Percentiles rank a stretch among this genome's conserved stretches.
phyloP scores from a whole-genome alignment of 1,284 basidiomycete species.

The Phellinidium pouzarii region DNA sequence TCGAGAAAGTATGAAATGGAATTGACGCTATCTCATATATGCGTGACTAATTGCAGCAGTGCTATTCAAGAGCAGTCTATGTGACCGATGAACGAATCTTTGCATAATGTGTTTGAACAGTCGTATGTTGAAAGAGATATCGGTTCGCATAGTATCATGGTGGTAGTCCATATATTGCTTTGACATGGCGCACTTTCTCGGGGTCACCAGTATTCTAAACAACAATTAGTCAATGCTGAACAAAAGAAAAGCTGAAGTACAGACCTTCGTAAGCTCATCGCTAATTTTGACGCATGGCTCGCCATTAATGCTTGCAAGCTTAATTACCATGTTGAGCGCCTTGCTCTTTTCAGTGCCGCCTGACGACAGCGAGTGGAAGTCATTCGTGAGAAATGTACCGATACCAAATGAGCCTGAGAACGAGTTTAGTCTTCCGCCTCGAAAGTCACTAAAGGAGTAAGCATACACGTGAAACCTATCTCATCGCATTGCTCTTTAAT shows the following conservation, averaged over 20 bases:
- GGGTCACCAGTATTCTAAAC: slow-evolving; percentile 30
- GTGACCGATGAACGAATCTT: no score
- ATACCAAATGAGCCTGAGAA: slow-evolving; percentile 69
- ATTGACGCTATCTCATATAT: no score
- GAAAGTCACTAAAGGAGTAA: not conserved
- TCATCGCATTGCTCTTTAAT: slow-evolving; percentile 69
- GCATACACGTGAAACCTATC: slow-evolving; percentile 66
- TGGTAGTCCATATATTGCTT: slow-evolving; percentile 25
- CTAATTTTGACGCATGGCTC: slow-evolving; percentile 85
- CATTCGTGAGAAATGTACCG: slow-evolving; percentile 87
- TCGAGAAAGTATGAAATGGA: no score
- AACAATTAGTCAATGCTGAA: not conserved
- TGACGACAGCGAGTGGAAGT: slow-evolving; percentile 59
- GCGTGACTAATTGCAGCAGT: no score
- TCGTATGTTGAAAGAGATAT: not conserved
- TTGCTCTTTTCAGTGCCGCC: slow-evolving; percentile 58
- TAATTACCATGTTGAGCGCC: slow-evolving; percentile 91
- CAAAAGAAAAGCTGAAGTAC: not conserved
- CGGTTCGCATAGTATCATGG: not conserved
- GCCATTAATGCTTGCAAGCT: slow-evolving; percentile 69
- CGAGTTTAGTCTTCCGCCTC: not conserved
- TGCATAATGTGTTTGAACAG: no score
- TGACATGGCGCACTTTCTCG: slow-evolving; percentile 27
- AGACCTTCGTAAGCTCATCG: slow-evolving; percentile 82
- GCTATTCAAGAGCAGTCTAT: no score